phyloP scores from a whole-genome alignment of 768 basidiomycete genomes.

The Daedaleopsis nitida region DNA sequence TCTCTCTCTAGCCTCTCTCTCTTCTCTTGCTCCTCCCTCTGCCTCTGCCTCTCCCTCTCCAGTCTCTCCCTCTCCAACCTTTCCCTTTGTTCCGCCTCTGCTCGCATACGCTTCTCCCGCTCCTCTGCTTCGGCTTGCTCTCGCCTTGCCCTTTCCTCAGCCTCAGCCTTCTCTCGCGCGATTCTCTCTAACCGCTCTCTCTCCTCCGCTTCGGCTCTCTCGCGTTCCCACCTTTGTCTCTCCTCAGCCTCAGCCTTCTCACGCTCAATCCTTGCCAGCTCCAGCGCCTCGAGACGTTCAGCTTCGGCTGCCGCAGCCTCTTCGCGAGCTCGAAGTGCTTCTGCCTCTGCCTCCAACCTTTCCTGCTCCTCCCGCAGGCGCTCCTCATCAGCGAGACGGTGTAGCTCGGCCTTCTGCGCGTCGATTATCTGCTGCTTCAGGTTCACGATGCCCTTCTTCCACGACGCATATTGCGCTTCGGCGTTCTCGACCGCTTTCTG shows the following conservation, averaged over 20 bases:
- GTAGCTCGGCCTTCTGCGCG: constrained; percentile 43
- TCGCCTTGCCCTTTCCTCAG: constrained; percentile 31
- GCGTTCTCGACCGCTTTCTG: constrained; percentile 51
- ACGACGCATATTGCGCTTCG: constrained; percentile 49
- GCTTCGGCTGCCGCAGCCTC: constrained; percentile 13
- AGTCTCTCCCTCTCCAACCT: constrained; percentile 16
- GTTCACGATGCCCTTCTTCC: constrained; percentile 41
- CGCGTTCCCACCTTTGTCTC: constrained; percentile 16
- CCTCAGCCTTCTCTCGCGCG: constrained; percentile 5
- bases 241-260: constrained; percentile 29
- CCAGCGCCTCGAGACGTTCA: constrained; percentile 20
- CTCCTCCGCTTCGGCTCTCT: constrained; percentile 6
- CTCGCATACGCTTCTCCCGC: constrained; percentile 25
- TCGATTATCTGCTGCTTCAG: constrained; percentile 40
- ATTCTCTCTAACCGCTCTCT: constrained; percentile 14
- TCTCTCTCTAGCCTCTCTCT: constrained; percentile 16
- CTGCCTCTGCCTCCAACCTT: constrained; percentile 16
- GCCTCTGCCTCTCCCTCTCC: constrained; percentile 33
- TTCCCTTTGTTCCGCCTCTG: constrained; percentile 11
- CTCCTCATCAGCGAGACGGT: constrained; percentile 33
- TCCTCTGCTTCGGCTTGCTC: constrained; percentile 23
- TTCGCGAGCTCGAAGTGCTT: constrained; percentile 18
- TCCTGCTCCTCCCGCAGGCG: constrained; percentile 26
- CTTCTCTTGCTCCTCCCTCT: constrained; percentile 8
- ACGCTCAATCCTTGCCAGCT: constrained; percentile 24